phyloP scores from a whole-genome alignment of 164 flowering plant species.

The Brasenia schreberi region DNA sequence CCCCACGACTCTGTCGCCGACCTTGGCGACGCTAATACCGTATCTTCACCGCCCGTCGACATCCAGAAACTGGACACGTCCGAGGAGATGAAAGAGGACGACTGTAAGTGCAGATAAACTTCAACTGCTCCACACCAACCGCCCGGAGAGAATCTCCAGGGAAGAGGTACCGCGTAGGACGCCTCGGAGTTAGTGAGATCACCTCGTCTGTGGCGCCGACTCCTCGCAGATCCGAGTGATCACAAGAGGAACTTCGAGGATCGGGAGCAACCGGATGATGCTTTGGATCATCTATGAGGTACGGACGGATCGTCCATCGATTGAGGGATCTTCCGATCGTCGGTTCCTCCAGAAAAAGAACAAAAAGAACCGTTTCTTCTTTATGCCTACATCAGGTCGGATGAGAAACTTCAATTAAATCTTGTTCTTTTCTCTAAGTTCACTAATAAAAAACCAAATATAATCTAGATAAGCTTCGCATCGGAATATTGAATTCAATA shows the following conservation, averaged over 20 bases:
- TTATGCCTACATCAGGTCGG: not conserved
- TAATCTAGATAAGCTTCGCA: no score
- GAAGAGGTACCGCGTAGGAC: not conserved
- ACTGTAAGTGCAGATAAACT: not conserved
- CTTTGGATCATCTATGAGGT: not conserved
- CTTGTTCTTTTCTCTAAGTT: no score
- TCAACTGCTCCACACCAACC: not conserved
- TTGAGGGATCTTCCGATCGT: not conserved
- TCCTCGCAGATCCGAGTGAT: not conserved
- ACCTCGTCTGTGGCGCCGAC: not conserved
- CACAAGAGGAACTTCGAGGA: not conserved
- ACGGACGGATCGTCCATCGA: not conserved
- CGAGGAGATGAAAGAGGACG: not conserved
- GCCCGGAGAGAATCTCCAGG: not conserved
- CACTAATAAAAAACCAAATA: no score
- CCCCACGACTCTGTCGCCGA: slow-evolving; percentile 19
- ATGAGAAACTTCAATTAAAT: no score
- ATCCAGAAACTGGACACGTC: not conserved
- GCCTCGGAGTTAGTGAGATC: not conserved
- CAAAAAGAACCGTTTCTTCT: not conserved
- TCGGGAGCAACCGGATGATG: not conserved
- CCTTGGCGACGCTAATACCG: slow-evolving; percentile 5
- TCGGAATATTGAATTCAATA: no score
- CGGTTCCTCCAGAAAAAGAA: not conserved
- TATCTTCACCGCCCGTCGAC: not conserved